phyloP scores from a whole-genome alignment of 2,329 filamentous ascomycete genomes.

The Penicillium sp. region DNA sequence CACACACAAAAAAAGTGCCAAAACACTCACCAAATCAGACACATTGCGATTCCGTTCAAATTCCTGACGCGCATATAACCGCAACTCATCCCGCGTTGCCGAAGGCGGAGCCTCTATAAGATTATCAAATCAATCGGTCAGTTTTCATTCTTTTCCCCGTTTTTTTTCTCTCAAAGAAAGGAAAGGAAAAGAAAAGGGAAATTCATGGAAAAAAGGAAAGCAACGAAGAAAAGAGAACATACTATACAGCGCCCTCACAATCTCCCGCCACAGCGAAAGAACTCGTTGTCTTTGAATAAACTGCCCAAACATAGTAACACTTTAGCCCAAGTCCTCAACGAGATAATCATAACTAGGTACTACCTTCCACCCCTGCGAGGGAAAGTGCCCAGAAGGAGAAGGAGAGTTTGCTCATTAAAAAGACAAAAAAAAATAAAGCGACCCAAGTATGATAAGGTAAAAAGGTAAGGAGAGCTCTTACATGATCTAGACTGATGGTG shows the following conservation, averaged over 20 bases:
- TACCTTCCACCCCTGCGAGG: too few relatives aligned
- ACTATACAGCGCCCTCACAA: constrained; percentile 38
- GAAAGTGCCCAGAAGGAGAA: too few relatives aligned
- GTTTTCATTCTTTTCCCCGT: too few relatives aligned
- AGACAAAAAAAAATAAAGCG: too few relatives aligned
- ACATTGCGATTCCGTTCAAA: constrained; percentile 41
- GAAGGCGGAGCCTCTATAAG: constrained; percentile 36
- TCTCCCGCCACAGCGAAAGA: constrained; percentile 40
- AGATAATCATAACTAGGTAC: too few relatives aligned
- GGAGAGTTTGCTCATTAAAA: background rate
- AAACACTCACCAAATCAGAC: constrained; percentile 35
- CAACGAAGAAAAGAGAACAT: constrained; percentile 5
- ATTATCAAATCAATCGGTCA: too few relatives aligned
- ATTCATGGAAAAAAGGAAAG: background rate
- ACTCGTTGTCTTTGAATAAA: constrained; percentile 42
- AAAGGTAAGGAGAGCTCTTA: constrained; percentile 12
- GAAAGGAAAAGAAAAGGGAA: background rate
- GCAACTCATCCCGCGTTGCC: constrained; percentile 36
- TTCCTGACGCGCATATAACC: constrained; percentile 39
- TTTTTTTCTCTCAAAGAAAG: too few relatives aligned
- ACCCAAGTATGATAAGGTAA: too few relatives aligned
- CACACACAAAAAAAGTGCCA: too few relatives aligned
- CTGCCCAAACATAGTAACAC: constrained; percentile 12
- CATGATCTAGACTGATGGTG: constrained; percentile 35
- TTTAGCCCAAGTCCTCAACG: too few relatives aligned